Evolutionary conservation across 495 filamentous ascomycete species (phyloP), one percentile per base, ranked within the genome.

Genomic region (Talaromyces liani): DNA sequence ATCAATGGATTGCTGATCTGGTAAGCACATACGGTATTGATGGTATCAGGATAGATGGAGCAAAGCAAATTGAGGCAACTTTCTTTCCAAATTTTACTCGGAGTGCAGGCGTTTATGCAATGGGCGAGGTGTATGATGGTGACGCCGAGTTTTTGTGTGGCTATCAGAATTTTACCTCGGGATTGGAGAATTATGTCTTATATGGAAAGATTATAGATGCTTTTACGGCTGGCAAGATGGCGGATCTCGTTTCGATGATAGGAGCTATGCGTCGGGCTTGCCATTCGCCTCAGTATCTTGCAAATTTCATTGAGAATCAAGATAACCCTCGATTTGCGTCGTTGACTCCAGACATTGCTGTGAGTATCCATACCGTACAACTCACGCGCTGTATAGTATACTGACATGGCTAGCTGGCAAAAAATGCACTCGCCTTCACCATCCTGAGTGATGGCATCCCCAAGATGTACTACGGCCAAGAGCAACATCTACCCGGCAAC

Each of bases 301-400:
- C 86, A 22, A 84, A 79, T 6, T 91, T 91, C 74, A 61, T 84
- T 10, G 88, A 91, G 67, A 91, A 90, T 68, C 88, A 91, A 65
- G 88, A 91, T 68, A 74, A 81, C 16, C 70, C 79, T 10, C 80
- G 87, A 5, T 88, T 87, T 70, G 69, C 85, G 4, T 83, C 77
- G 24, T 67, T 74, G 49, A 86, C 81, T 29, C 70, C 74, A 16
- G 86, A 89, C 65, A 66, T 71, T 20, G 63, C 72, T n/a, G 73
- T 73, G 41, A 36, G 69, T 64, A 60, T 61, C 63, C 59, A 12
- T 33, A 33, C 25, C 9, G 47, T 53, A 47, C 27, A 27, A 27
- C 27, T 27, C n/a, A 7, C 31, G n/a, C 10, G 4, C 31, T 0
- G 47, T 41, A 47, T 16, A 10, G 4, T 60, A 25, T 54, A n/a